Conservation (phyloP, 345 rosid genomes). For the Salix exigua region DNA sequence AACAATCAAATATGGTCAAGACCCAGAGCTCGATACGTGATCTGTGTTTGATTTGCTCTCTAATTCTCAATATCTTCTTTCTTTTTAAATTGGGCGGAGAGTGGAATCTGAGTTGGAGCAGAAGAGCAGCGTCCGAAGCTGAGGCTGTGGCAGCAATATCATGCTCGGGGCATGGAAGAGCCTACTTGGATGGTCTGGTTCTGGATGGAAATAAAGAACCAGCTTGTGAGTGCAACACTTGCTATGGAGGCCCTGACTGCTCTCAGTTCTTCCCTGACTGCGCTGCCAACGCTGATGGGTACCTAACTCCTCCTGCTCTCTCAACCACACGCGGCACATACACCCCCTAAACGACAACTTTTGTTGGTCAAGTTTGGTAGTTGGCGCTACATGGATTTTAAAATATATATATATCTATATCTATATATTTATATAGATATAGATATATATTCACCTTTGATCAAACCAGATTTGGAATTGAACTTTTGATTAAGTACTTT, state of each 20-base stretch:
- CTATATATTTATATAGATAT: too few species aligned
- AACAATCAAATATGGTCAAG: not conserved
- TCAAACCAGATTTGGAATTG: too few species aligned
- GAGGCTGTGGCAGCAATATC: constrained; percentile 51
- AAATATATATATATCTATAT: too few species aligned
- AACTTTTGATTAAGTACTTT: too few species aligned
- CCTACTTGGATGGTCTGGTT: constrained; percentile 54
- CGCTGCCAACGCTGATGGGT: constrained; percentile 47
- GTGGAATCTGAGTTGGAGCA: constrained; percentile 47
- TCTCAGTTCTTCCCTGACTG: constrained; percentile 43
- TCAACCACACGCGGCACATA: not conserved
- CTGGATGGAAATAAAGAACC: constrained; percentile 26
- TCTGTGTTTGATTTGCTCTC: constrained; percentile 22
- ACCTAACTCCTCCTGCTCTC: not conserved
- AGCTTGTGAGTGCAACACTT: constrained; percentile 61
- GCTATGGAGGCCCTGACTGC: constrained; percentile 56
- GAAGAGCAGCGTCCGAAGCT: constrained; percentile 53
- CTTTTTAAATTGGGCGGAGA: constrained; percentile 8
- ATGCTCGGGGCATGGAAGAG: constrained; percentile 75
- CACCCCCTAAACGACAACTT: too few species aligned
- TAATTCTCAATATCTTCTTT: constrained; percentile 35
- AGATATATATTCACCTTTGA: too few species aligned
- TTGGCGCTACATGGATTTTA: too few species aligned
- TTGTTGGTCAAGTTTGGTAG: too few species aligned
- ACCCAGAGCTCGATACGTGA: not conserved